phyloP scores from a whole-genome alignment of 2,329 filamentous ascomycete genomes.

The Fusarium nygamai region DNA sequence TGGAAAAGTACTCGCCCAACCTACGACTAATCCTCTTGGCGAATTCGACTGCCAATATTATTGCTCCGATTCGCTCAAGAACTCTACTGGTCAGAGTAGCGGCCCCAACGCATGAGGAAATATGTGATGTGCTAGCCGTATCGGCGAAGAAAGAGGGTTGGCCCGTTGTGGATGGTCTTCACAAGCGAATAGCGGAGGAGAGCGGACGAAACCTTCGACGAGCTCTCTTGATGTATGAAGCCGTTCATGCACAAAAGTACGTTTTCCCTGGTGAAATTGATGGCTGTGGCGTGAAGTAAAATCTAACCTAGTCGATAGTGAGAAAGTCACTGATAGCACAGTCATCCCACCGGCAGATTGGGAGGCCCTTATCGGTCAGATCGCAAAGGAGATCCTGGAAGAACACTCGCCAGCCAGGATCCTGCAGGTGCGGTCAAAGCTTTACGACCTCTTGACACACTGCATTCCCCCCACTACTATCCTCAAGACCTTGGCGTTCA shows the following conservation, averaged over 20 bases:
- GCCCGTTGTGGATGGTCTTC: constrained; percentile 78
- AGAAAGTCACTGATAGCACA: constrained; percentile 88
- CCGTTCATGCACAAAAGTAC: constrained; percentile 96
- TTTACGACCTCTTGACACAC: constrained; percentile 97
- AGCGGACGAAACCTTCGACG: constrained; percentile 90
- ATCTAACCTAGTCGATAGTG: constrained; percentile 64
- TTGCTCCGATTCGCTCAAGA: constrained; percentile 94
- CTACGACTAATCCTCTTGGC: constrained; percentile 89
- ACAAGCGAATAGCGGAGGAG: constrained; percentile 86
- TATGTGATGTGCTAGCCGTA: constrained; percentile 77
- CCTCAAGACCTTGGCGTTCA: constrained; percentile 94
- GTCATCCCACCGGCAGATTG: constrained; percentile 95
- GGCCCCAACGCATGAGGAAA: constrained; percentile 86
- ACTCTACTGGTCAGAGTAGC: constrained; percentile 92
- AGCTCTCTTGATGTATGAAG: constrained; percentile 95
- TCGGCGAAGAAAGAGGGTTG: constrained; percentile 84
- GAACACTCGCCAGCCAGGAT: constrained; percentile 93
- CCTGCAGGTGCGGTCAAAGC: constrained; percentile 85
- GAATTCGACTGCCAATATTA: constrained; percentile 98
- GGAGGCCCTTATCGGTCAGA: constrained; percentile 89
- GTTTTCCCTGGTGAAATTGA: constrained; percentile 43
- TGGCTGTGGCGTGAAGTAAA: background rate
- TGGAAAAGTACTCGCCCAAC: constrained; percentile 99
- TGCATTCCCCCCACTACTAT: constrained; percentile 97
- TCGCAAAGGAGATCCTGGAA: constrained; percentile 92